Evolutionary conservation across 441 rosid species (phyloP).

Genomic region (Brassica hybrid): DNA sequence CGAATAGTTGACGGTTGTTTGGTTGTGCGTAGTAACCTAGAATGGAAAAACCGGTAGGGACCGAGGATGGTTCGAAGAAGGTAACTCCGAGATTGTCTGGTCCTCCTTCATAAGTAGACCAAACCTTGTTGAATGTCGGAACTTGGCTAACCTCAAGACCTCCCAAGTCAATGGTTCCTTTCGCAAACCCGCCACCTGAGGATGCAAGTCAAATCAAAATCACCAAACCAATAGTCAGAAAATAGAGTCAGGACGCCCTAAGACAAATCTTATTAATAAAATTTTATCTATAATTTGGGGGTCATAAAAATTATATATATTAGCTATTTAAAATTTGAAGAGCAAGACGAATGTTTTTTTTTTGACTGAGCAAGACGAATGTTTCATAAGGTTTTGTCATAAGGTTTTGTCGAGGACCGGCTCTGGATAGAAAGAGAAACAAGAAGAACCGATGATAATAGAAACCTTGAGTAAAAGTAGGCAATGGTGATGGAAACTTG

Average conservation of each 20-base stretch:
- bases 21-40: constrained; percentile 78
- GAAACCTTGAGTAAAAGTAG: constrained; percentile 64
- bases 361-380: background rate
- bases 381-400: background rate
- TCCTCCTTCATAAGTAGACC: constrained; percentile 76
- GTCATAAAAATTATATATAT: too few species aligned
- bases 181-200: constrained; percentile 69
- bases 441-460: background rate
- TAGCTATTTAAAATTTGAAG: background rate
- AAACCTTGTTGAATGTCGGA: constrained; percentile 63
- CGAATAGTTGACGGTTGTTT: constrained; percentile 59
- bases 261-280: background rate
- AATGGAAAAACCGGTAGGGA: constrained; percentile 63
- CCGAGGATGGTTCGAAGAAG: constrained; percentile 69
- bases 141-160: constrained; percentile 67
- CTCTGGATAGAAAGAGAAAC: background rate
- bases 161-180: constrained; percentile 68
- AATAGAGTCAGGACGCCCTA: background rate
- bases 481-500: constrained; percentile 73
- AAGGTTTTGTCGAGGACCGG: background rate
- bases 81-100: constrained; percentile 75
- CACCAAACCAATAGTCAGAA: background rate
- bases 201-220: constrained; percentile 1
- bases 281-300: too few species aligned
- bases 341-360: too few species aligned